Evolutionary conservation across 331 rosid species (phyloP), one percentile per base, ranked within the genome.

Genomic region (Cydonia oblonga): DNA sequence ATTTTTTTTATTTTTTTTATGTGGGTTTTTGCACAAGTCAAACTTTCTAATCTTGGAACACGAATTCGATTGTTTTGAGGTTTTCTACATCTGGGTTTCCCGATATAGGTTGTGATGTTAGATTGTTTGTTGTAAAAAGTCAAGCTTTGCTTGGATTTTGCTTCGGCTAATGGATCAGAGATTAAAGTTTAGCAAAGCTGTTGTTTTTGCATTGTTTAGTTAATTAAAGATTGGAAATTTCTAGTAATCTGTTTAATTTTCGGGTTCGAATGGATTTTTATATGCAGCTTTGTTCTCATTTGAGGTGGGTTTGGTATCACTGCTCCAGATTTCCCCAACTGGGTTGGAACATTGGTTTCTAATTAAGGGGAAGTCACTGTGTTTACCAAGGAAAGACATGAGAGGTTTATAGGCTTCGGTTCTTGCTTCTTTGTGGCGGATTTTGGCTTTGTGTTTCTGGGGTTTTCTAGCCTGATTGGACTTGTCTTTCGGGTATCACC

Each of bases 11-110:
- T 77, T 30, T 77, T 53, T 63, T 25, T 25, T 64, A 54, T 57
- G 63, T 74, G 54, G 69, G 81, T 78, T 79, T 81, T 49, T 80
- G 76, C 78, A 5, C 30, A 82, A 81, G 90, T 81, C 90, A 82
- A 87, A 84, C 86, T 75, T 75, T 81, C 30, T 80, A 46, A 33
- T 77, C 46, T 72, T 74, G 11, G 54, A 40, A 38, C 40, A 18
- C 44, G 61, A 64, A 77, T 75, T 30, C 28, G 73, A 77, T 86
- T 16, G 20, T 46, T 46, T 46, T 46, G 53, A 46, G 30, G 49
- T 68, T 75, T 66, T 16, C 30, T 76, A 69, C 81, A 71, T 83
- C 80, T 72, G 75, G 84, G 81, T 69, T 80, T 71, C 59, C 75
- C 33, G 23, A 57, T 77, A n/a, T 72, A 29, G 42, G 80, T 61